phyloP scores from a whole-genome alignment of 495 filamentous ascomycete species.

The Neurospora sp. region DNA sequence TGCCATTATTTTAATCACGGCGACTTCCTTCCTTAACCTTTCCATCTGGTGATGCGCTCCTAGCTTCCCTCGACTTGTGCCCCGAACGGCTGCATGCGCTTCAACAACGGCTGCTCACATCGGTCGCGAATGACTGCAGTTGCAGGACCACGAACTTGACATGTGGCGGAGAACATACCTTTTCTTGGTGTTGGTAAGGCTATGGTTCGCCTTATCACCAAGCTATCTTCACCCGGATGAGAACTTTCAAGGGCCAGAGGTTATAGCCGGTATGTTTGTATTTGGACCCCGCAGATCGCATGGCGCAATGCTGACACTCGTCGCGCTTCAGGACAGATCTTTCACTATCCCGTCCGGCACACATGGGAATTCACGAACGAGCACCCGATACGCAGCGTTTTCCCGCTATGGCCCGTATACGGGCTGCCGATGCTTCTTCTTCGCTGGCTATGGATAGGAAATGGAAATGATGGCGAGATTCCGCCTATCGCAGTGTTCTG shows the following conservation, averaged over 20 bases:
- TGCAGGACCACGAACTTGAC: conserved; percentile 9
- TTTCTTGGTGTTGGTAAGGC: conserved; percentile 70
- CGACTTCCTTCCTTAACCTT: not conserved
- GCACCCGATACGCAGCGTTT: conserved; percentile 83
- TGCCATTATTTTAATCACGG: not conserved
- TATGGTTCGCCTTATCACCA: conserved; percentile 88
- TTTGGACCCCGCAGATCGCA: not conserved
- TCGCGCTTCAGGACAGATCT: conserved; percentile 63
- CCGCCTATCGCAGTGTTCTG: conserved; percentile 77
- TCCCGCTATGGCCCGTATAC: conserved; percentile 92
- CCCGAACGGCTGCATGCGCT: not conserved
- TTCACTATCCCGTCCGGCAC: conserved; percentile 70
- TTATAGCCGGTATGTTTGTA: conserved; percentile 72
- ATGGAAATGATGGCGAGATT: conserved; percentile 46
- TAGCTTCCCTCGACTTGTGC: not conserved
- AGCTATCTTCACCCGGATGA: conserved; percentile 98
- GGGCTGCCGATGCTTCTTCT: conserved; percentile 85
- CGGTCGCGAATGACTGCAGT: conserved; percentile 5
- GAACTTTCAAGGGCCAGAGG: conserved; percentile 95
- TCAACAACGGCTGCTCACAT: not conserved
- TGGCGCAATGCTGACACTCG: not conserved
- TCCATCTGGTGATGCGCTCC: conserved; percentile 8
- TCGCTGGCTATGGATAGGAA: conserved; percentile 70
- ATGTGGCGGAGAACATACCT: conserved; percentile 95
- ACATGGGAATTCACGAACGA: conserved; percentile 94